These are phyloP conservation scores for Alloteropsis semialata DNA, from an alignment of 176 grass and related monocot species.

Conservation along the genomic window DNA sequence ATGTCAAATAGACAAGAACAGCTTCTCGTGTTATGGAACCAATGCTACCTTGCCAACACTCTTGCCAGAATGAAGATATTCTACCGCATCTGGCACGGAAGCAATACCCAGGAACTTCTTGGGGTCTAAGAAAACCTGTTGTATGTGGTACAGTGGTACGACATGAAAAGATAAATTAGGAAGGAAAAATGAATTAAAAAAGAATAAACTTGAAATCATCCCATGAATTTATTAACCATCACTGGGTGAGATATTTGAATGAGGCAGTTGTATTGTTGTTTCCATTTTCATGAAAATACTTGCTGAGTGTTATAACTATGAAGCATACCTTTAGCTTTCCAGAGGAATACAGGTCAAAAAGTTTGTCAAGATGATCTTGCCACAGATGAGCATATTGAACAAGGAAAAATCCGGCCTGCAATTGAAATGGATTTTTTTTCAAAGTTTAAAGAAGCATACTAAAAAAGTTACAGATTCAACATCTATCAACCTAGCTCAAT, in stretches of 20 bases:
- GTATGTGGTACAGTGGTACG: background rate
- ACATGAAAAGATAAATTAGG: background rate
- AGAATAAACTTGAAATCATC: background rate
- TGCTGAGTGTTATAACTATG: constrained; percentile 21
- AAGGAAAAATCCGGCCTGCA: constrained; percentile 76
- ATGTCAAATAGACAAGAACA: background rate
- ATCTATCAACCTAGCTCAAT: background rate
- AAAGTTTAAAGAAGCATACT: background rate
- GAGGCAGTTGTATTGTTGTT: background rate
- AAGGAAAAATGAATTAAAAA: background rate
- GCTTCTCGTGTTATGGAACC: background rate
- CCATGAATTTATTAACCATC: background rate
- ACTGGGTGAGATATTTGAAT: background rate
- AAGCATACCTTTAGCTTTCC: constrained; percentile 77
- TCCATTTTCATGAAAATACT: background rate
- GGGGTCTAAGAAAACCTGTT: constrained; percentile 77
- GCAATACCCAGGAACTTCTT: constrained; percentile 72
- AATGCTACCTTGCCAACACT: constrained; percentile 85
- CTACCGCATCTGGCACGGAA: constrained; percentile 86
- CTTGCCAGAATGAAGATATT: constrained; percentile 89
- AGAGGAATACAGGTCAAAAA: constrained; percentile 60
- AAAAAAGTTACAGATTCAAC: background rate
- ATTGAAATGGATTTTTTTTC: constrained; percentile 26
- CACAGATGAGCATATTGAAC: constrained; percentile 63
- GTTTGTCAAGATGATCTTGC: constrained; percentile 70